Evolutionary conservation across 345 rosid genomes (phyloP), one percentile per base, ranked within the genome.

Genomic region (Corymbia maculata): DNA sequence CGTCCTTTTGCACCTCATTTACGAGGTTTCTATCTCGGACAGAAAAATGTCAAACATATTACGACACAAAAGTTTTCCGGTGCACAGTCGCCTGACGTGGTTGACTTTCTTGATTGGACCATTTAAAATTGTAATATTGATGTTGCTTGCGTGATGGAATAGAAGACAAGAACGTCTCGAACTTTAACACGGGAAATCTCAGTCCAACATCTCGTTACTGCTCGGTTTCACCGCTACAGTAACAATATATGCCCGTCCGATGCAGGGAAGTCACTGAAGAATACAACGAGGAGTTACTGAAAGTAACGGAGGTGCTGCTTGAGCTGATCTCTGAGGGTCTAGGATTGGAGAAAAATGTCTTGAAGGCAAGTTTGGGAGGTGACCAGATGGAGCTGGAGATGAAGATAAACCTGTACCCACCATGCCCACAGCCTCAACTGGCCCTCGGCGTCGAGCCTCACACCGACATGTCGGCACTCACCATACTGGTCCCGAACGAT

Each of bases 401-500:
- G 95, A 94, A 93, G 79, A 92, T 94, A 51, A 94, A 94, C 84
- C 70, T 92, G 89, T 94, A 93, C 61, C 96, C 96, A 21, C 96
- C 95, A 42, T 94, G 95, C 86, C 95, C 96, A n/a, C 92, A 93
- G 42, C 96, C 95, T 45, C 57, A 94, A 42, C 92, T 93, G n/a
- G 94, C 94, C 14, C 88, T 93, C 3, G 96, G 96, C 36, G 94
- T 93, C 55, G 94, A 93, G 80, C 90, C 95, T 70, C 96, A 94
- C 86, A 93, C 96, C 1, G 96, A 94, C 86, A 93, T 94, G 94
- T 92, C 93, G 22, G 94, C 94, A 2, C 88, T 94, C 88, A 94
- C 96, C 88, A 84, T 93, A 51, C 90, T 94, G 19, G 92, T 92
- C 86, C 91, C 93, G 1, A 94, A 93, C 45, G 91, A 91, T 5